Percentiles rank a stretch among this genome's conserved stretches.
phyloP scores from a whole-genome alignment of 1,284 basidiomycete species.

The Melampsora medusae region DNA sequence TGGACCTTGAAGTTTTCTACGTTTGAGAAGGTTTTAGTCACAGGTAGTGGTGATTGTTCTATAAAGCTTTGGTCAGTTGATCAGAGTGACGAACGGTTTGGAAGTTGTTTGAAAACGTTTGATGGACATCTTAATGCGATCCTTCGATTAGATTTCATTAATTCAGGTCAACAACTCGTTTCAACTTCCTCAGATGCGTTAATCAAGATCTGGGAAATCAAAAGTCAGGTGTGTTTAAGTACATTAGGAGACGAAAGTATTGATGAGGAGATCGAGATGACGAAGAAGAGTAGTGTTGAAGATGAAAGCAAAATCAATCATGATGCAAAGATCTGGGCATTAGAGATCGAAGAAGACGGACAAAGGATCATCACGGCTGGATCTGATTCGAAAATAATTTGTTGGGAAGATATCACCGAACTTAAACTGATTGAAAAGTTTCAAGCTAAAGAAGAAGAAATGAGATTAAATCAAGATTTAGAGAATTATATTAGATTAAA shows the following conservation, averaged over 20 bases:
- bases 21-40: constrained; percentile 79
- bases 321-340: constrained; percentile 76
- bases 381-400: constrained; percentile 86
- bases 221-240: constrained; percentile 77
- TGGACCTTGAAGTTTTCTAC: constrained; percentile 89
- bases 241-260: constrained; percentile 93
- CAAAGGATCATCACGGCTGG: constrained; percentile 81
- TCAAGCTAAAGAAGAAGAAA: constrained; percentile 66
- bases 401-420: constrained; percentile 90
- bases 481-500: constrained; percentile 79
- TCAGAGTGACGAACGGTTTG: constrained; percentile 69
- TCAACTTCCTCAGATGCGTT: constrained; percentile 89
- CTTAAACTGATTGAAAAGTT: constrained; percentile 72
- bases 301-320: constrained; percentile 27
- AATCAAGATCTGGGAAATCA: constrained; percentile 91
- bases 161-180: constrained; percentile 77
- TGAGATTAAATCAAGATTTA: constrained; percentile 92
- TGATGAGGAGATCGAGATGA: constrained; percentile 66
- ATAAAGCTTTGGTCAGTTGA: constrained; percentile 83
- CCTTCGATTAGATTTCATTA: constrained; percentile 85
- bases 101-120: constrained; percentile 64
- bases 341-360: constrained; percentile 71
- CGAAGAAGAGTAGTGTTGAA: constrained; percentile 6
- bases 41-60: constrained; percentile 90
- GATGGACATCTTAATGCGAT: constrained; percentile 97